Conservation (phyloP, 75 land plant species). For the Chamaecyparis obtusa region DNA sequence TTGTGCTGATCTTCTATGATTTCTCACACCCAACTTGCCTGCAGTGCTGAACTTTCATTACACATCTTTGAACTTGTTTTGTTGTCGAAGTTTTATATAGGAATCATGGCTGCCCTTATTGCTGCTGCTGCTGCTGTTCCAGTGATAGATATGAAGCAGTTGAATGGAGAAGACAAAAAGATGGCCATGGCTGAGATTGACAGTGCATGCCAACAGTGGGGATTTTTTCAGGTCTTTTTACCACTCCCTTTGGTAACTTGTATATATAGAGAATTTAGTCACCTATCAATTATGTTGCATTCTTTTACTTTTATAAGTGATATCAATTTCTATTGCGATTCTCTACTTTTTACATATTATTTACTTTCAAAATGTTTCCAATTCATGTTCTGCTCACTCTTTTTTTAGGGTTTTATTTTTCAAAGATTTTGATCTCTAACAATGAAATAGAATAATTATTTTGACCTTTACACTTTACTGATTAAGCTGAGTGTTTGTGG, state of each 20-base stretch:
- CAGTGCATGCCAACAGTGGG: constrained; percentile 71
- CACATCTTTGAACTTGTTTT: not conserved
- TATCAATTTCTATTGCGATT: not conserved
- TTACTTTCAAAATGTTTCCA: not conserved
- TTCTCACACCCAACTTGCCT: not conserved
- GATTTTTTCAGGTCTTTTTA: constrained; percentile 63
- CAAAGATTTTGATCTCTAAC: no score
- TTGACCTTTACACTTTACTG: not conserved
- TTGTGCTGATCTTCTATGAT: not conserved
- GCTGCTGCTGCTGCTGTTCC: constrained; percentile 23
- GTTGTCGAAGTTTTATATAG: not conserved
- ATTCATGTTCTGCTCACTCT: not conserved
- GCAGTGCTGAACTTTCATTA: not conserved
- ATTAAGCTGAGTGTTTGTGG: not conserved
- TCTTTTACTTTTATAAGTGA: not conserved
- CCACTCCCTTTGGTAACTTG: not conserved
- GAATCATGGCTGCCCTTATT: not conserved
- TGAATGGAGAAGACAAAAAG: constrained; percentile 40
- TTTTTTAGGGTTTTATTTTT: not conserved
- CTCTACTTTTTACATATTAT: not conserved
- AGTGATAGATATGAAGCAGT: constrained; percentile 53
- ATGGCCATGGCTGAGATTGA: constrained; percentile 40
- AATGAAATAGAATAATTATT: not conserved
- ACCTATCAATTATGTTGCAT: not conserved
- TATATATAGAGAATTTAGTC: not conserved